A percentile compares a stretch with the other conserved stretches of the same genome.
Evolutionary conservation across 805 yeast species (phyloP).

Genomic region (Zygoascus tannicola): DNA sequence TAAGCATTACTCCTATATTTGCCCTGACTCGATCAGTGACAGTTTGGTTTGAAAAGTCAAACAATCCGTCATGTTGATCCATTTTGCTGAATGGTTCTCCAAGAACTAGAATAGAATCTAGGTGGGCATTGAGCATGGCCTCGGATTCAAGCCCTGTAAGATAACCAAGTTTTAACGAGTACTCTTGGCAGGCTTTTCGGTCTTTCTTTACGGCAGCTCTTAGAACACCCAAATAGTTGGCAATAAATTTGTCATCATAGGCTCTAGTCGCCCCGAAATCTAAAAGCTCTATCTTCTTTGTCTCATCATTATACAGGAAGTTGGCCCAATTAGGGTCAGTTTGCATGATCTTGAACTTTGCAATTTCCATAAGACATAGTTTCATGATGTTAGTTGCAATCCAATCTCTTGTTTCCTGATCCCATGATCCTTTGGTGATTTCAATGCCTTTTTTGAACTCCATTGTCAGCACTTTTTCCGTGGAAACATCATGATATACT

Average conservation of each 20-base stretch:
- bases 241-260: constrained; percentile 57
- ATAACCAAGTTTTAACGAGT: constrained; percentile 71
- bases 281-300: constrained; percentile 68
- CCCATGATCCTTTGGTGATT: constrained; percentile 62
- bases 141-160: constrained; percentile 84
- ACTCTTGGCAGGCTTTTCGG: constrained; percentile 49
- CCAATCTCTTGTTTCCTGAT: constrained; percentile 66
- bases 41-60: constrained; percentile 75
- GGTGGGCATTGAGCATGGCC: constrained; percentile 84
- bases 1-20: constrained; percentile 80
- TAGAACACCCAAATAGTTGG: constrained; percentile 58
- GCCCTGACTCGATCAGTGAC: constrained; percentile 88
- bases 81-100: constrained; percentile 80
- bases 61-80: constrained; percentile 40
- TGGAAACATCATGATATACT: constrained; percentile 68
- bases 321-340: constrained; percentile 99
- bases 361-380: constrained; percentile 76
- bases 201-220: constrained; percentile 68
- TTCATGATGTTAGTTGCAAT: constrained; percentile 82
- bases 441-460: constrained; percentile 76
- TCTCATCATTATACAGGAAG: constrained; percentile 68
- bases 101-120: constrained; percentile 78
- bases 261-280: constrained; percentile 95
- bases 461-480: constrained; percentile 83
- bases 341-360: constrained; percentile 84